Evolutionary conservation across 306 rosid species (phyloP).

Genomic region (Gynostemma pentaphyllum): DNA sequence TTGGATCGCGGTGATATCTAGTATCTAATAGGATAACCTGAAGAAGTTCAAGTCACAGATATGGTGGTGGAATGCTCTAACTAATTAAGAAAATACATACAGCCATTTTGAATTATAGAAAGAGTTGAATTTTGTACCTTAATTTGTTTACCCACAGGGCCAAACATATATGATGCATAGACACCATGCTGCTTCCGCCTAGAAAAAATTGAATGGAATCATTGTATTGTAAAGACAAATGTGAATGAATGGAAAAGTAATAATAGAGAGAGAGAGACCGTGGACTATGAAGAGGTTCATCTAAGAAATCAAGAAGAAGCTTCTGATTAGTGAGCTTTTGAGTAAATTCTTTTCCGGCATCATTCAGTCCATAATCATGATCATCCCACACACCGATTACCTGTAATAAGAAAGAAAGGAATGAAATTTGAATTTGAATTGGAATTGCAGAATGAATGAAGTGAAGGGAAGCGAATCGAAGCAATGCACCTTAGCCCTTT

Average conservation of each 20-base stretch:
- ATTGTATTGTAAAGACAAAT: too few relatives aligned
- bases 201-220: too few relatives aligned
- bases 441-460: too few relatives aligned
- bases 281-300: conserved; percentile 65
- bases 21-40: conserved; percentile 53
- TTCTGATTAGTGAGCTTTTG: conserved; percentile 47
- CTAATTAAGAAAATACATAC: neutral
- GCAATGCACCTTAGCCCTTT: conserved; percentile 41
- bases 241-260: neutral
- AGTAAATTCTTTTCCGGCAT: conserved; percentile 66
- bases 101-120: conserved; percentile 2
- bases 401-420: conserved; percentile 24
- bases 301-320: conserved; percentile 78
- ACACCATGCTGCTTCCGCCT: conserved; percentile 77
- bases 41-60: conserved; percentile 4
- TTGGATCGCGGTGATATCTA: conserved; percentile 74
- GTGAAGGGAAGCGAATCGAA: too few relatives aligned
- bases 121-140: conserved; percentile 34
- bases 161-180: conserved; percentile 56
- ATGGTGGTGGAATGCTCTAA: neutral
- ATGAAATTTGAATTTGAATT: too few relatives aligned
- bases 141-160: conserved; percentile 54
- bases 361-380: conserved; percentile 78
- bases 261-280: too few relatives aligned
- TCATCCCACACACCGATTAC: conserved; percentile 90